These are phyloP conservation scores for Glebionis coronaria DNA, from an alignment of 129 eudicot genomes.

Conservation along the genomic window DNA sequence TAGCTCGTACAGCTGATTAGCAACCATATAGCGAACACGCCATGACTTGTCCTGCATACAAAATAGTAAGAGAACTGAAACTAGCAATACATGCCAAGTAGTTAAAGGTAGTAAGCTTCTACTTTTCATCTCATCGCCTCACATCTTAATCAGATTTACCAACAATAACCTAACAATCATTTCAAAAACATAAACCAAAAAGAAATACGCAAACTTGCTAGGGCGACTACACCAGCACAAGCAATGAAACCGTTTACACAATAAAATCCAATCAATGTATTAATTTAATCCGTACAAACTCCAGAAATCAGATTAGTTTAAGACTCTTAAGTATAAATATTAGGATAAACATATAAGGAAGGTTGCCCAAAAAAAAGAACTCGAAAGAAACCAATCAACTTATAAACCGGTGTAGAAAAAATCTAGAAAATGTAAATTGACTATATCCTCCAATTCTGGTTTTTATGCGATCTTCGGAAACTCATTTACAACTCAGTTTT, in stretches of 20 bases:
- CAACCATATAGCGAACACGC: constrained; percentile 92
- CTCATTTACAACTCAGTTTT: no score
- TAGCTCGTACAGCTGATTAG: constrained; percentile 75
- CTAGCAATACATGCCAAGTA: not conserved
- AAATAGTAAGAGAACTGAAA: constrained; percentile 7
- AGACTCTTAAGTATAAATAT: no score
- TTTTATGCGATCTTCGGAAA: no score
- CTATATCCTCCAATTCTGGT: no score
- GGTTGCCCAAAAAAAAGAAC: not conserved
- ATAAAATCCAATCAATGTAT: not conserved
- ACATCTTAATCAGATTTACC: no score
- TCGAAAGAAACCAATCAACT: not conserved
- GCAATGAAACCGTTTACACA: not conserved
- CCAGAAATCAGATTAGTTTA: not conserved
- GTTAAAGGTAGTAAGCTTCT: not conserved
- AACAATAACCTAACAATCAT: not conserved
- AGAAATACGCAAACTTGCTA: not conserved
- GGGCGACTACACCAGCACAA: no score
- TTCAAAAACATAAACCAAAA: not conserved
- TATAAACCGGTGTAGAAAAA: no score
- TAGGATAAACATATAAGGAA: no score
- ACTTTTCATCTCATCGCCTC: not conserved
- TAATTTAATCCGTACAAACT: not conserved
- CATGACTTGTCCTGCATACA: constrained; percentile 72
- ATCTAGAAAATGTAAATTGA: no score